Evolutionary conservation across 1,139 yeast genomes (phyloP).

Genomic region (Cylindricascospora bacillispora): DNA sequence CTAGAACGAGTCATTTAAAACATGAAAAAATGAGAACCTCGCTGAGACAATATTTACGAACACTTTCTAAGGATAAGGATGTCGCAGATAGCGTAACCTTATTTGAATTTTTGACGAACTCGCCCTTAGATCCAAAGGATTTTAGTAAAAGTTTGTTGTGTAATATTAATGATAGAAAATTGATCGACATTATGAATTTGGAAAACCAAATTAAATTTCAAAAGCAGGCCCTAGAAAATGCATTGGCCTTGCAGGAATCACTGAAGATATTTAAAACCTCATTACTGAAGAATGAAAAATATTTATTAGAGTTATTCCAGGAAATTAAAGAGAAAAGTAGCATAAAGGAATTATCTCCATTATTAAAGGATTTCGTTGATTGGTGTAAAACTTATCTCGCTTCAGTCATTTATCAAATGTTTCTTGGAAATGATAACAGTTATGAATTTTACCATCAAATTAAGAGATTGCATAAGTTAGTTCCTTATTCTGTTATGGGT

Average conservation of each 20-base stretch:
- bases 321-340: conserved; percentile 3
- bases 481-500: conserved; percentile 67
- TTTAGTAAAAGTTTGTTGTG: conserved; percentile 30
- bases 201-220: conserved; percentile 66
- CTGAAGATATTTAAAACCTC: conserved; percentile 25
- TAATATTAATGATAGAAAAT: conserved; percentile 46
- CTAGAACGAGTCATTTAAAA: conserved; percentile 25
- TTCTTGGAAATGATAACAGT: conserved; percentile 70
- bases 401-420: conserved; percentile 66
- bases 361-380: conserved; percentile 56
- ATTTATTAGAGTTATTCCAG: conserved; percentile 16
- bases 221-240: conserved; percentile 38
- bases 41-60: conserved; percentile 55
- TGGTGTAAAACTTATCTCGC: conserved; percentile 78
- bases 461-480: conserved; percentile 51
- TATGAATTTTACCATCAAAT: conserved; percentile 60
- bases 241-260: conserved; percentile 24
- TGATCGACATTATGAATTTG: conserved; percentile 47
- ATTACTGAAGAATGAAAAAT: conserved; percentile 24
- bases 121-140: conserved; percentile 21
- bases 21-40: conserved; percentile 67
- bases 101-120: conserved; percentile 36
- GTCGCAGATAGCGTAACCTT: conserved; percentile 42
- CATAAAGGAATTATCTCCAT: conserved; percentile 37
- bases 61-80: conserved; percentile 41